phyloP scores from a whole-genome alignment of 805 yeast species.

The Saccharomycopsis sp. region DNA sequence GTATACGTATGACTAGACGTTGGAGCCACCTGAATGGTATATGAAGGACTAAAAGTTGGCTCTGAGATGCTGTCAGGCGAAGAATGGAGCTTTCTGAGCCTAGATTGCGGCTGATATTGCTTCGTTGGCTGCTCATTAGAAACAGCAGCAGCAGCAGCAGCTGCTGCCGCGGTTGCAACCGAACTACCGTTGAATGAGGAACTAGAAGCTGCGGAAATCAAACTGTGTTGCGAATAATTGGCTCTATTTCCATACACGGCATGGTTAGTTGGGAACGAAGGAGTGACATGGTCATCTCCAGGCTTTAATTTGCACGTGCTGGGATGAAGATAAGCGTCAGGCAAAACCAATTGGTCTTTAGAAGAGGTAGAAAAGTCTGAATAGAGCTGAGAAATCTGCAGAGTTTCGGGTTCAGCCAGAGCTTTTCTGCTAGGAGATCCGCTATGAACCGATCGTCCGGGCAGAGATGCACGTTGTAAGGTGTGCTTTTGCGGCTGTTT shows the following conservation, averaged over 20 bases:
- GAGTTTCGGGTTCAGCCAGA: not conserved
- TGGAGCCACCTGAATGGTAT: not conserved
- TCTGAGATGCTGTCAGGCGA: not conserved
- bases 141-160: conserved; percentile 17
- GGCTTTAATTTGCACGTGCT: not conserved
- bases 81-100: not conserved
- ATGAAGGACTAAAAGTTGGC: not conserved
- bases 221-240: conserved; percentile 1
- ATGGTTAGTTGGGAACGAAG: not conserved
- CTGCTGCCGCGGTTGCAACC: conserved; percentile 22
- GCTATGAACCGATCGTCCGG: not conserved
- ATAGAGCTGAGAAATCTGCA: not conserved
- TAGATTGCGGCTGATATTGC: not conserved
- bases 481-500: not conserved
- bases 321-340: not conserved
- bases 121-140: not conserved
- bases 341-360: not conserved
- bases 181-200: conserved; percentile 10
- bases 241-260: not conserved
- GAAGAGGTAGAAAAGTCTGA: not conserved
- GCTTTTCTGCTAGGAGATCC: not conserved
- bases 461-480: not conserved
- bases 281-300: not conserved
- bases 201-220: conserved; percentile 5
- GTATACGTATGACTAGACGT: not conserved